Evolutionary conservation across 2,329 filamentous ascomycete genomes (phyloP).

Genomic region (Pseudohalonectria lignicola): DNA sequence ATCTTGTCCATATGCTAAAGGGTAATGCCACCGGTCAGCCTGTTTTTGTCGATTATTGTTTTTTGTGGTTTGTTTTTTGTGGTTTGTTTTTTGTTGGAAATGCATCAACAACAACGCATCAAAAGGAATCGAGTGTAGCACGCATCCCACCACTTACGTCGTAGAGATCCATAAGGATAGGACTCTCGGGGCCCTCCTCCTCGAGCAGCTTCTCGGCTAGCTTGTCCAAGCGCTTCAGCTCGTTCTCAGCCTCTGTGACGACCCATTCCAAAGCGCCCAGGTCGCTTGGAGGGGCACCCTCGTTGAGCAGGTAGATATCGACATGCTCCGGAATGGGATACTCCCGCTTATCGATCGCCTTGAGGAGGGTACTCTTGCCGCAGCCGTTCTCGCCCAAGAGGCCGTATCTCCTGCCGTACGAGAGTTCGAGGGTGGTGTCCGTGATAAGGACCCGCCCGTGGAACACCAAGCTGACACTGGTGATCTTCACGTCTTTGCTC

Average conservation of each 20-base stretch:
- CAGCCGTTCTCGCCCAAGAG: conserved; percentile 97
- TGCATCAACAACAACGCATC: too few species aligned
- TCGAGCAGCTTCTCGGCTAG: conserved; percentile 85
- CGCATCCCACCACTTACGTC: too few species aligned
- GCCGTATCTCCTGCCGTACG: conserved; percentile 86
- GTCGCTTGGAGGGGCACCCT: conserved; percentile 84
- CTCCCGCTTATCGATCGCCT: conserved; percentile 87
- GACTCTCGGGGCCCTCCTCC: conserved; percentile 82
- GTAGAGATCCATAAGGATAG: conserved; percentile 85
- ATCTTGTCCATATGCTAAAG: conserved; percentile 89
- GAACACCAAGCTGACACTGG: conserved; percentile 86
- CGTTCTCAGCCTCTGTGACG: conserved; percentile 83
- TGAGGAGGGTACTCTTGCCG: conserved; percentile 95
- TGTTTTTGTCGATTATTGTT: conserved; percentile 4
- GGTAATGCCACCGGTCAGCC: conserved; percentile 12
- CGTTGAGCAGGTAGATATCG: conserved; percentile 97
- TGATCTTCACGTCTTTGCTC: conserved; percentile 96
- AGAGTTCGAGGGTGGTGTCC: conserved; percentile 87
- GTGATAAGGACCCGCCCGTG: conserved; percentile 94
- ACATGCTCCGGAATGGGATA: conserved; percentile 93
- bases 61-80: too few species aligned
- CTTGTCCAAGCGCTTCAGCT: conserved; percentile 83
- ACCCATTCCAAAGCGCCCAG: conserved; percentile 95
- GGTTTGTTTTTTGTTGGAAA: too few species aligned
- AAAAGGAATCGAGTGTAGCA: too few species aligned